Base-by-base conservation (phyloP, 2,329 filamentous ascomycete genomes). In the Cephalotrichum gorgonifer region DNA sequence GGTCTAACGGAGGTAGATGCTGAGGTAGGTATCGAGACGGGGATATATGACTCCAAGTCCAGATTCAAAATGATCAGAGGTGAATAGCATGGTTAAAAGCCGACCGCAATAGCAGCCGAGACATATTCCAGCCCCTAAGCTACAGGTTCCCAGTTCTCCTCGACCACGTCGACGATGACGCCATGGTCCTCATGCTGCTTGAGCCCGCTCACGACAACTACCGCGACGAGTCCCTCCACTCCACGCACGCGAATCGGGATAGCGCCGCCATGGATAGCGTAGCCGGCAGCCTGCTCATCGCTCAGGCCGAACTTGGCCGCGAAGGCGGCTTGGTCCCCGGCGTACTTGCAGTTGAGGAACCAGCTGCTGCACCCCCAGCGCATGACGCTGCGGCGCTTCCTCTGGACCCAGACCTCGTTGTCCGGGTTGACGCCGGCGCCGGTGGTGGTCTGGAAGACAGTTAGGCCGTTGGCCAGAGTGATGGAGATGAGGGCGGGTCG, bases 171-270 rank as follows among this genome's bases (percentile, higher is more conserved):
- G 1, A 86, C 75, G 58, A 91, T 80, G 33, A 89, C 77, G 8
- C 79, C 79, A 64, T 93, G 87, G 63, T 90, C 86, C 67, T 89
- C 77, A 57, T 86, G 73, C 64, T 89, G 83, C 68, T 81, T 84
- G 62, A 91, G 63, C 4, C 86, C 87, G 58, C 81, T 85, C 1
- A 91, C 83, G 17, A 89, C 79, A 23, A 89, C 79, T 1, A 88
- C 81, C 1, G 78, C 86, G 8, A 89, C 81, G 3, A 88, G 67
- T 1, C 86, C 86, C 66, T 90, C 86, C 1, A 90, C 84, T 0
- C 84, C 84, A 48, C 69, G 68, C 6, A 91, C 86, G 7, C 79
- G 73, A 28, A 91, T 75, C 0, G 87, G 87, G 54, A 87, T 79
- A 0, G 74, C 87, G 22, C 87, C 87, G 0, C 87, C 87, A 63